Conservation (phyloP, 2,329 filamentous ascomycete genomes). For the Aureobasidium sp. region DNA sequence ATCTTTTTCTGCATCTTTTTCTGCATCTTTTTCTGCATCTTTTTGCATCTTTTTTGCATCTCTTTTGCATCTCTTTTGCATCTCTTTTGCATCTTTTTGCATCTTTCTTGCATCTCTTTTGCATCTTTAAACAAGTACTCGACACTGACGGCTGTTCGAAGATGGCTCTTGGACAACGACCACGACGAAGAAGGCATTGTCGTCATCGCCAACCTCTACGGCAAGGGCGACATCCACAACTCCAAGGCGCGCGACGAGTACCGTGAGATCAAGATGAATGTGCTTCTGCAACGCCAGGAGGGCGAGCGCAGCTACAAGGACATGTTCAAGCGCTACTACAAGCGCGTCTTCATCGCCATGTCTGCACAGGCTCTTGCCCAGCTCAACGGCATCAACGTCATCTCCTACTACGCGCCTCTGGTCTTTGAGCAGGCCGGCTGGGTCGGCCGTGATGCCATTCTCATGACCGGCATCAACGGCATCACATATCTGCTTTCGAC, state of each 20-base stretch:
- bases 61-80: conserved; percentile 42
- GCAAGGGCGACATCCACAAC: conserved; percentile 90
- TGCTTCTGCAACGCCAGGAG: conserved; percentile 86
- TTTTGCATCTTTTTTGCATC: conserved; percentile 34
- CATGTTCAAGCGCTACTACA: conserved; percentile 91
- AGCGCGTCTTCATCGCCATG: conserved; percentile 96
- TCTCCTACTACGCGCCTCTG: conserved; percentile 94
- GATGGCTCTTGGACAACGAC: conserved; percentile 96
- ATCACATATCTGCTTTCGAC: conserved; percentile 88
- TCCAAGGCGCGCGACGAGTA: conserved; percentile 90
- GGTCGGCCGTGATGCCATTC: conserved; percentile 78
- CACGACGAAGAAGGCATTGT: conserved; percentile 98
- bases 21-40: background rate
- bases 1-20: no score
- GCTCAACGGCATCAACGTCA: conserved; percentile 98
- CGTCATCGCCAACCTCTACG: conserved; percentile 95
- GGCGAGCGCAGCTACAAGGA: conserved; percentile 85
- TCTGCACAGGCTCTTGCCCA: conserved; percentile 93
- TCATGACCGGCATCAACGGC: conserved; percentile 96
- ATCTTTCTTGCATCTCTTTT: conserved; percentile 16
- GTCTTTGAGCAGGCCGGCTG: conserved; percentile 98
- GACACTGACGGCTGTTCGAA: conserved; percentile 31
- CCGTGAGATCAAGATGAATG: conserved; percentile 98
- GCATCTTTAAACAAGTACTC: no score
- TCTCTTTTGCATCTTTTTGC: conserved; percentile 33